Evolutionary conservation across 2,329 filamentous ascomycete genomes (phyloP).

Genomic region (Exophiala xenobiotica): DNA sequence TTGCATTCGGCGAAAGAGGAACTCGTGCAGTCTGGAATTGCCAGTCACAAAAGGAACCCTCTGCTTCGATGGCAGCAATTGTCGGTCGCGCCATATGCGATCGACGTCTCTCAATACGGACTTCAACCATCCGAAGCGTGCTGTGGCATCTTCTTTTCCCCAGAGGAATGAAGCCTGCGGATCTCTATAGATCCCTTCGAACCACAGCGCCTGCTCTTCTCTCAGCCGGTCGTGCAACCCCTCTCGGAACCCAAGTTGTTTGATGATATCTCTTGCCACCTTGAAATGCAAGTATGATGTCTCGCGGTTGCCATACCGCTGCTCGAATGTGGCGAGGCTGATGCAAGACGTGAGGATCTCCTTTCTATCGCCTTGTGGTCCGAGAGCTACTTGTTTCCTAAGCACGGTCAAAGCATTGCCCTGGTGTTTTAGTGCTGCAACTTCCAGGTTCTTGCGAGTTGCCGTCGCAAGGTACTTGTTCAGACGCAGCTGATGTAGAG

Average conservation of each 20-base stretch:
- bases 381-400: slow-evolving; percentile 12
- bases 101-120: slow-evolving; percentile 15
- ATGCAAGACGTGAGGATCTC: slow-evolving; percentile 16
- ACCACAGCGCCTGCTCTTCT: slow-evolving; percentile 23
- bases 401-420: slow-evolving; percentile 15
- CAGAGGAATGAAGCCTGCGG: slow-evolving; percentile 18
- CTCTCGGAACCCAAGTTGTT: slow-evolving; percentile 11
- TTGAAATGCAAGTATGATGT: slow-evolving; percentile 16
- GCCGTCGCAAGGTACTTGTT: slow-evolving; percentile 8
- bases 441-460: slow-evolving; percentile 9
- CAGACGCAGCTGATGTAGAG: slow-evolving; percentile 21
- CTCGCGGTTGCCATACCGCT: slow-evolving; percentile 18
- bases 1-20: slow-evolving; percentile 11
- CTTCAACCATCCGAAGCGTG: slow-evolving; percentile 13
- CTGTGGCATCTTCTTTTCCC: slow-evolving; percentile 14
- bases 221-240: slow-evolving; percentile 15
- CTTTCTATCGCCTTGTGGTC: slow-evolving; percentile 11
- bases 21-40: slow-evolving; percentile 13
- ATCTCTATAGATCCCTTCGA: slow-evolving; percentile 21
- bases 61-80: slow-evolving; percentile 1
- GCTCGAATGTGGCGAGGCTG: slow-evolving; percentile 18
- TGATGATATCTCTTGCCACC: slow-evolving; percentile 13
- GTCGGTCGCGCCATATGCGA: slow-evolving; percentile 15
- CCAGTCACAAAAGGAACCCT: slow-evolving; percentile 3
- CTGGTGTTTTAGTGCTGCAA: slow-evolving; percentile 20